phyloP scores from a whole-genome alignment of 495 filamentous ascomycete species.

The Glutinoglossum americanum region DNA sequence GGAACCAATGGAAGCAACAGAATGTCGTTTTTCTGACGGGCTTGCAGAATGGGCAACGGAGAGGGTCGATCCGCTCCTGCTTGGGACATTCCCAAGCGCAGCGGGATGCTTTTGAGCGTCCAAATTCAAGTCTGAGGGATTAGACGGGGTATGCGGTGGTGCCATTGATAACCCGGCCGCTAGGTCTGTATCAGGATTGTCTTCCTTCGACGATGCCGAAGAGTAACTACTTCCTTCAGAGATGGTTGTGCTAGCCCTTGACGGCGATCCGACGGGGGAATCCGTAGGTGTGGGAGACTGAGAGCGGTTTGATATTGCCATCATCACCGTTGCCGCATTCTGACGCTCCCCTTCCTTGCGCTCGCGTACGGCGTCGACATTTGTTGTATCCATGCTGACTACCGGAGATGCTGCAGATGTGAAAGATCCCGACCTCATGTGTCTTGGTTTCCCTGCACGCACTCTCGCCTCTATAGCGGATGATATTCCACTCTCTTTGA shows the following conservation, averaged over 20 bases:
- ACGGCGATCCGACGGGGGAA: conserved; percentile 30
- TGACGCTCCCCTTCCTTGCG: conserved; percentile 24
- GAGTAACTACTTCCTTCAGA: conserved; percentile 16
- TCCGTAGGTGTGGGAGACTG: conserved; percentile 32
- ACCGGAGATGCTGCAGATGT: conserved; percentile 39
- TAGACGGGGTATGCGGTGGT: neutral
- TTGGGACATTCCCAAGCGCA: neutral
- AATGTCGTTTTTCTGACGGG: conserved; percentile 16
- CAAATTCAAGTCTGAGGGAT: neutral
- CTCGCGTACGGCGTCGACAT: conserved; percentile 30
- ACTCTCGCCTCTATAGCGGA: conserved; percentile 21
- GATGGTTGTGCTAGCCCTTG: conserved; percentile 16
- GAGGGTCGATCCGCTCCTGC: conserved; percentile 12
- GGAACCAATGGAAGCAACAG: conserved; percentile 35
- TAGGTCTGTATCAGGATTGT: neutral
- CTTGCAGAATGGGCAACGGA: conserved; percentile 13
- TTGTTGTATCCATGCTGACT: conserved; percentile 37
- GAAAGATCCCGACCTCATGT: conserved; percentile 40
- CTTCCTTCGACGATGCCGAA: conserved; percentile 19
- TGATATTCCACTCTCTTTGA: conserved; percentile 16
- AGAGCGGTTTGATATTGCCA: conserved; percentile 40
- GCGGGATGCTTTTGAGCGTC: neutral
- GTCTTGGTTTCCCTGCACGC: conserved; percentile 25
- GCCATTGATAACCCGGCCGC: neutral
- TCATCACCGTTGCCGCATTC: conserved; percentile 39